Evolutionary conservation across 176 grass and related monocot species (phyloP).

Genomic region (Eleusine coracana): DNA sequence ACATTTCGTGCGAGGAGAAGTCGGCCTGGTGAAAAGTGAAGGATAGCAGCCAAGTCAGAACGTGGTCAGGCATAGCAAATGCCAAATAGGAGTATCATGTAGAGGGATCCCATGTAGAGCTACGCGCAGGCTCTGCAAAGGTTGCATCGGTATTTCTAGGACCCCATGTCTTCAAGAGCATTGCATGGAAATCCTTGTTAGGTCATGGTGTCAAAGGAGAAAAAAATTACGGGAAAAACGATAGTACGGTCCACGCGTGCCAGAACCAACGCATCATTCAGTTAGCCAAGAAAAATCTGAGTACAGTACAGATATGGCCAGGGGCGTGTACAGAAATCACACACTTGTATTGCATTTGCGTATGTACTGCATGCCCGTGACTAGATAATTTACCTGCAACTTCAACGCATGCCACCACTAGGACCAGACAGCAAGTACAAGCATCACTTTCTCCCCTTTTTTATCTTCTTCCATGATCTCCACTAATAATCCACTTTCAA

Average conservation of each 20-base stretch:
- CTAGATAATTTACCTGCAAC: constrained; percentile 10
- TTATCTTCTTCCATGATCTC: background rate
- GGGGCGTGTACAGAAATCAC: background rate
- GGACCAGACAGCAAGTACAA: background rate
- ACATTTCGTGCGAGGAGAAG: background rate
- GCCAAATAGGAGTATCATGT: background rate
- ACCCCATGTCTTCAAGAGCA: background rate
- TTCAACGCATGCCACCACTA: background rate
- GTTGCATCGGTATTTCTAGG: background rate
- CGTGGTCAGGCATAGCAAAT: background rate
- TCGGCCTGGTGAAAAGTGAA: background rate
- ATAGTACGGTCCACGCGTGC: background rate
- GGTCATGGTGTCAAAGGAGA: background rate
- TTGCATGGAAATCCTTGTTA: background rate
- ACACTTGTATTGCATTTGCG: background rate
- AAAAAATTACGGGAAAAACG: background rate
- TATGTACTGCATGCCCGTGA: background rate
- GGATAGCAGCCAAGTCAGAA: background rate
- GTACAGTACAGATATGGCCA: background rate
- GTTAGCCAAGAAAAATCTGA: background rate
- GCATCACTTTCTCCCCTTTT: background rate
- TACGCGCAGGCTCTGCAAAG: background rate
- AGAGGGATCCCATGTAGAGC: background rate
- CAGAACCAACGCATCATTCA: constrained; percentile 9
- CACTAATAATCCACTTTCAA: background rate